Conservation (phyloP, 2,329 filamentous ascomycete genomes). For the Furcasterigmium sp. region DNA sequence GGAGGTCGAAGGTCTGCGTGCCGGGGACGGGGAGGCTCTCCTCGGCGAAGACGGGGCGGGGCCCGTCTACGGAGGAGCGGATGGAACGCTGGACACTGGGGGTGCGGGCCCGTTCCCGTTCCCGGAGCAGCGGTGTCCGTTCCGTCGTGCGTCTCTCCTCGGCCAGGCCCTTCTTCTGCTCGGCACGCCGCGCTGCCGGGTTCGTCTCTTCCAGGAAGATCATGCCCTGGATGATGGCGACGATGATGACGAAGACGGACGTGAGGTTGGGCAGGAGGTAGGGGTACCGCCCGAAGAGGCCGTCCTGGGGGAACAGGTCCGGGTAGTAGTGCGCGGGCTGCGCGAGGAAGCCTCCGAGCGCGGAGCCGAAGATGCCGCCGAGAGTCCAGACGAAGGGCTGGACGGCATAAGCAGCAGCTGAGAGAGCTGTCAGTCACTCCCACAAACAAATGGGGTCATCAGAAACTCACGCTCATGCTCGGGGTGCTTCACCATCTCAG, state of each 20-base stretch:
- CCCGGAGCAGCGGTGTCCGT: constrained; percentile 17
- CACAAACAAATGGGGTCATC: neutral
- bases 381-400: constrained; percentile 32
- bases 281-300: constrained; percentile 55
- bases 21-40: constrained; percentile 26
- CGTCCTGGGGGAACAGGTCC: constrained; percentile 28
- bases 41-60: constrained; percentile 24
- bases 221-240: constrained; percentile 60
- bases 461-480: constrained; percentile 29
- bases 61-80: constrained; percentile 14
- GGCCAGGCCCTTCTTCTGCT: constrained; percentile 10
- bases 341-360: constrained; percentile 30
- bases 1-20: constrained; percentile 28
- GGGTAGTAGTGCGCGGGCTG: constrained; percentile 28
- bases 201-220: constrained; percentile 53
- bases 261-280: constrained; percentile 55
- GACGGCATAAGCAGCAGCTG: constrained; percentile 26
- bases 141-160: constrained; percentile 20
- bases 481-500: constrained; percentile 33
- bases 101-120: too few relatives aligned
- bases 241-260: constrained; percentile 56
- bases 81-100: constrained; percentile 11
- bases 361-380: constrained; percentile 28
- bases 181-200: constrained; percentile 12
- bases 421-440: neutral